phyloP scores from a whole-genome alignment of 1,284 basidiomycete species.

The Leccinum pachyderme region DNA sequence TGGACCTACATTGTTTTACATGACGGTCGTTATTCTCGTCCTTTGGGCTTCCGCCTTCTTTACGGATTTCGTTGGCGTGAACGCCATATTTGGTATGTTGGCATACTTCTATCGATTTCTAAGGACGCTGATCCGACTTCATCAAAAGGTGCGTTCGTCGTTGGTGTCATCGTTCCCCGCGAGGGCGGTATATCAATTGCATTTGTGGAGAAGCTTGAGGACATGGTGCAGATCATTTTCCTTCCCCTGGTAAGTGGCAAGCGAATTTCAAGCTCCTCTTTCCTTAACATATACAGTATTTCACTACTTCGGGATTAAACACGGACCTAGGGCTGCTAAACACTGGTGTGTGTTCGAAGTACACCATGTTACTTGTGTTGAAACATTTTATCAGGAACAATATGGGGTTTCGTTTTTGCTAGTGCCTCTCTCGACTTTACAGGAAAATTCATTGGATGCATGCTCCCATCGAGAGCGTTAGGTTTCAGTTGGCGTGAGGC shows the following conservation, averaged over 20 bases:
- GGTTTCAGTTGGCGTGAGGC: constrained; percentile 83
- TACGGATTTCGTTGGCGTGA: constrained; percentile 92
- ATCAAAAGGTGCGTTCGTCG: constrained; percentile 73
- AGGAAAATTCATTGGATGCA: constrained; percentile 81
- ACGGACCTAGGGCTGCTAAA: constrained; percentile 87
- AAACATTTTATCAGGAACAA: constrained; percentile 65
- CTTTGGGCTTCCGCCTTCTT: constrained; percentile 88
- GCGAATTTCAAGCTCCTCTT: not conserved
- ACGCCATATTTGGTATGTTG: constrained; percentile 77
- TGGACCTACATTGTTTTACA: constrained; percentile 76
- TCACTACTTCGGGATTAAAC: constrained; percentile 82
- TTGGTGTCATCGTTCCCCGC: constrained; percentile 89
- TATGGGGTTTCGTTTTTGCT: constrained; percentile 88
- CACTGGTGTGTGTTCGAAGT: constrained; percentile 44
- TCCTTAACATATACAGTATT: constrained; percentile 56
- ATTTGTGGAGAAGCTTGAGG: constrained; percentile 81
- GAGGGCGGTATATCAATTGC: constrained; percentile 83
- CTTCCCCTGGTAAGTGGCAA: constrained; percentile 69
- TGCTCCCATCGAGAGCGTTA: constrained; percentile 62
- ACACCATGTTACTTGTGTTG: constrained; percentile 31
- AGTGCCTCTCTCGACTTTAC: constrained; percentile 81
- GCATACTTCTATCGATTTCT: not conserved
- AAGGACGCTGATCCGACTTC: constrained; percentile 35
- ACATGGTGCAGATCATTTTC: constrained; percentile 79
- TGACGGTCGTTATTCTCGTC: constrained; percentile 75